Evolutionary conservation across 208 protist genomes (phyloP).

Genomic region (Trypanosoma mega): DNA sequence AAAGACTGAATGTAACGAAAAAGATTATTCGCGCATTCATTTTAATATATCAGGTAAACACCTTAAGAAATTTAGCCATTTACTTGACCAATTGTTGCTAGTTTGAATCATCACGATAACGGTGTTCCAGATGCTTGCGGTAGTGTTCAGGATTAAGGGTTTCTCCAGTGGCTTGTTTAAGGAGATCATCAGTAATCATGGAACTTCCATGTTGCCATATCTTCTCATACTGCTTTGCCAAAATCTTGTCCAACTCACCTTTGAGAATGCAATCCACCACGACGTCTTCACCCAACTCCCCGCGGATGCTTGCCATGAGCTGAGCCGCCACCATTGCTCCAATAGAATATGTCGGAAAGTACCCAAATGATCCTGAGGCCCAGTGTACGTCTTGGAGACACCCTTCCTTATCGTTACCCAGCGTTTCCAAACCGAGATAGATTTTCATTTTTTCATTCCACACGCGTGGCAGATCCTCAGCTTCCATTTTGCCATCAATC

Average conservation of each 20-base stretch:
- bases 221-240: constrained; percentile 29
- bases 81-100: constrained; percentile 5
- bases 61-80: too few relatives aligned
- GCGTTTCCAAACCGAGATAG: constrained; percentile 81
- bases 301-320: constrained; percentile 65
- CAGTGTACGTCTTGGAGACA: constrained; percentile 92
- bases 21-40: too few relatives aligned
- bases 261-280: constrained; percentile 46
- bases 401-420: constrained; percentile 66
- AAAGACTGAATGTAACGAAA: too few relatives aligned
- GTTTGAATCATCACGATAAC: constrained; percentile 52
- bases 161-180: constrained; percentile 72
- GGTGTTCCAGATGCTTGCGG: constrained; percentile 68
- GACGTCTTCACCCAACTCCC: constrained; percentile 41
- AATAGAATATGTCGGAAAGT: constrained; percentile 89
- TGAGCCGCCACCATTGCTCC: constrained; percentile 87
- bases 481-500: constrained; percentile 74
- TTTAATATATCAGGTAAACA: too few relatives aligned
- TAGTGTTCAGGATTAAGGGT: constrained; percentile 75
- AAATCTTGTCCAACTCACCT: constrained; percentile 49
- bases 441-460: constrained; percentile 89
- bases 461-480: constrained; percentile 71
- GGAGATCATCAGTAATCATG: constrained; percentile 70
- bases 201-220: constrained; percentile 35
- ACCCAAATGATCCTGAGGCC: constrained; percentile 66